These are phyloP conservation scores for Rhododendron williamsianum DNA, from an alignment of 148 eudicot genomes.

Conservation along the genomic window DNA sequence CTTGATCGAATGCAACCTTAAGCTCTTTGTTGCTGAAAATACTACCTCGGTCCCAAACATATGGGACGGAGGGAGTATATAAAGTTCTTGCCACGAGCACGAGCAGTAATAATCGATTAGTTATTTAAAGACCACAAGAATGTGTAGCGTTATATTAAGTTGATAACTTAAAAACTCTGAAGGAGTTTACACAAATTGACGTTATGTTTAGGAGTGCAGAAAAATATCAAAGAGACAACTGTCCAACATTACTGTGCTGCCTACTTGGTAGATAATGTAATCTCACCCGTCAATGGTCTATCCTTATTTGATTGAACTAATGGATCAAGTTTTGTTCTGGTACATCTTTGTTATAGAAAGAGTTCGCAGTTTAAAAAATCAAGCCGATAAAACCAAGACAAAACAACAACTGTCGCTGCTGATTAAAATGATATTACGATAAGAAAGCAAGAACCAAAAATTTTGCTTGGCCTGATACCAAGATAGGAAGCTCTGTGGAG, in stretches of 20 bases:
- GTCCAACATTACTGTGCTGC: background rate
- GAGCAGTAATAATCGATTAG: background rate
- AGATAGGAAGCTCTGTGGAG: background rate
- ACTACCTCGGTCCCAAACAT: too few species aligned
- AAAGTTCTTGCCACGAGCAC: background rate
- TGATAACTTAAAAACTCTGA: background rate
- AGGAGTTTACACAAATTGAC: background rate
- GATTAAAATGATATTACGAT: background rate
- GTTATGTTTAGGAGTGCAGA: background rate
- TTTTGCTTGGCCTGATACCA: background rate
- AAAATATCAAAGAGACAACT: background rate
- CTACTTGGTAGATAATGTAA: background rate
- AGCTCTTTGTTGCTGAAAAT: background rate
- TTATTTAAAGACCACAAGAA: background rate
- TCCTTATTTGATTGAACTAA: background rate
- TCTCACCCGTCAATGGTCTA: background rate
- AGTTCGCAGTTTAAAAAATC: background rate
- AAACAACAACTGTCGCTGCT: background rate
- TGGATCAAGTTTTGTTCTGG: background rate
- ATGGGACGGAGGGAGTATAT: background rate
- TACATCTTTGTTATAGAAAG: slow-evolving; percentile 1
- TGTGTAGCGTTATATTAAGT: background rate
- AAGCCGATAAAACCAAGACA: background rate
- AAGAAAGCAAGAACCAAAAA: background rate
- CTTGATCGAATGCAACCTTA: background rate